Evolutionary conservation across 2,329 filamentous ascomycete genomes (phyloP).

Genomic region (Fusarium redolens): DNA sequence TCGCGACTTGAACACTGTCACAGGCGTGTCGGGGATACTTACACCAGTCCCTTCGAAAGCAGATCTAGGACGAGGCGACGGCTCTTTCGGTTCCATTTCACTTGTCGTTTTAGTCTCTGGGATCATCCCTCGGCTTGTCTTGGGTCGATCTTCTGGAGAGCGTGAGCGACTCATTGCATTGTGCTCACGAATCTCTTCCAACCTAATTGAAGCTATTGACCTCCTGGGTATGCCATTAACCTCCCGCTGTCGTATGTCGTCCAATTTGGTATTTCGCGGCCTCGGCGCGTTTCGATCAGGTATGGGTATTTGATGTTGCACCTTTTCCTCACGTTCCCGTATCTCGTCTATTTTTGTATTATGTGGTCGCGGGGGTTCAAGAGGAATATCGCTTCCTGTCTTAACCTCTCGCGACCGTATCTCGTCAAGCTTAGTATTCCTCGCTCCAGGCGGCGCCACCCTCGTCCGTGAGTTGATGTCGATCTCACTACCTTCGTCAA

Average conservation of each 20-base stretch:
- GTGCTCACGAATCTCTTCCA: constrained; percentile 64
- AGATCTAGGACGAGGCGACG: constrained; percentile 33
- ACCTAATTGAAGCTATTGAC: constrained; percentile 59
- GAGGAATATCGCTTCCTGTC: constrained; percentile 43
- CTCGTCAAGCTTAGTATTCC: constrained; percentile 59
- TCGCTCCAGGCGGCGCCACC: constrained; percentile 46
- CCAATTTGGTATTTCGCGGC: constrained; percentile 58
- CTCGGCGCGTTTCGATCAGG: constrained; percentile 46
- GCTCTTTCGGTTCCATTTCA: constrained; percentile 33
- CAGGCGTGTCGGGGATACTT: constrained; percentile 53
- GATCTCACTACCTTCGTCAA: constrained; percentile 47
- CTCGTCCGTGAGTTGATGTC: constrained; percentile 46
- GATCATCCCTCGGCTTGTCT: constrained; percentile 37
- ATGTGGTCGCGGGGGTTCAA: constrained; percentile 27
- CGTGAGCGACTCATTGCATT: constrained; percentile 59
- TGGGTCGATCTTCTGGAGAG: constrained; percentile 54
- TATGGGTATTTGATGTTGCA: constrained; percentile 48
- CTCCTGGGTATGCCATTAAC: constrained; percentile 58
- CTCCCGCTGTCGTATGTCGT: constrained; percentile 61
- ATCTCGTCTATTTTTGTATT: constrained; percentile 54
- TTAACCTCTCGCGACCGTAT: constrained; percentile 57
- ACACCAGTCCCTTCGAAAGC: constrained; percentile 48
- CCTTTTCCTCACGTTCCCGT: constrained; percentile 48
- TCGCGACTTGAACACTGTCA: constrained; percentile 53
- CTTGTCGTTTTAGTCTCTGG: constrained; percentile 16